Percentiles rank a stretch among this genome's conserved stretches.
Conservation (phyloP, 306 rosid species). For the Erythrophleum fordii region DNA sequence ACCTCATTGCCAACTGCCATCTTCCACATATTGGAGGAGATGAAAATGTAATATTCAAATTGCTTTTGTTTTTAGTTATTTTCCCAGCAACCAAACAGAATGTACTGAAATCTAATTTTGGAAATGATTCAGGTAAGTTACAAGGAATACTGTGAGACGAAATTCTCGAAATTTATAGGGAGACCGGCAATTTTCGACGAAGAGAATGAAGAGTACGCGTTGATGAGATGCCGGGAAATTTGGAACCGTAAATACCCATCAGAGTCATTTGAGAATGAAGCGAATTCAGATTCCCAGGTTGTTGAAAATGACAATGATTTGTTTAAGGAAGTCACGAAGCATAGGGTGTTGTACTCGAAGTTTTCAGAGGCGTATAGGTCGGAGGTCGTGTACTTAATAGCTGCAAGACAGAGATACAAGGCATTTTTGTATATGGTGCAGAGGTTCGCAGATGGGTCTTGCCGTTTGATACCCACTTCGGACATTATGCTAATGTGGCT, state of each 20-base stretch:
- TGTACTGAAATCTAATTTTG: neutral
- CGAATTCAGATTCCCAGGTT: conserved; percentile 40
- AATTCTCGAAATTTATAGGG: conserved; percentile 71
- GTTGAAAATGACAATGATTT: conserved; percentile 41
- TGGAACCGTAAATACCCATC: conserved; percentile 70
- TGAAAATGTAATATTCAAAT: neutral
- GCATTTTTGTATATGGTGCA: conserved; percentile 66
- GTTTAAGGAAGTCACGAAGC: conserved; percentile 53
- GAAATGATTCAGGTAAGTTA: conserved; percentile 56
- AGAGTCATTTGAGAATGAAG: conserved; percentile 81
- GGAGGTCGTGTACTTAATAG: conserved; percentile 70
- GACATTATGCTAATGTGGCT: conserved; percentile 85
- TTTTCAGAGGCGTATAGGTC: conserved; percentile 72
- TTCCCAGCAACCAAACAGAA: neutral
- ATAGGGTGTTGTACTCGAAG: conserved; percentile 51
- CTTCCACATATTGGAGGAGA: neutral
- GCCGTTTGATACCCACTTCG: conserved; percentile 74
- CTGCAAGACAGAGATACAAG: conserved; percentile 82
- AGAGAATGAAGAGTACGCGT: conserved; percentile 87
- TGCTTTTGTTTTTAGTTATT: neutral
- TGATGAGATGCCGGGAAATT: conserved; percentile 65
- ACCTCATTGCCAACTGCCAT: neutral
- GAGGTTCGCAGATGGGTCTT: conserved; percentile 50
- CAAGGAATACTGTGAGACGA: conserved; percentile 68
- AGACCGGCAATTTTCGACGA: conserved; percentile 71